Conservation (phyloP, 345 rosid species). For the Ceriops zippeliana region DNA sequence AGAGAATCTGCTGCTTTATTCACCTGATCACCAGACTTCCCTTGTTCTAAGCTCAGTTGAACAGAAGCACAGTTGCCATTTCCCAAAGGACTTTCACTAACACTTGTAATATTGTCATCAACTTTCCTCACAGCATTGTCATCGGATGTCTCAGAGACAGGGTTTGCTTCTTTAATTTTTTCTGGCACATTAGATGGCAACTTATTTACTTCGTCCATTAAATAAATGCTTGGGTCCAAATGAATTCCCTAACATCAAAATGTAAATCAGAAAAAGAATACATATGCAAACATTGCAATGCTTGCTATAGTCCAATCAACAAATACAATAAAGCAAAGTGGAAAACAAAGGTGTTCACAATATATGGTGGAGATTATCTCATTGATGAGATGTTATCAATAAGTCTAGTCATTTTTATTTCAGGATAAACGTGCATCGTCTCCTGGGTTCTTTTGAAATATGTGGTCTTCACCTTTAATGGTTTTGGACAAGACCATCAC, state of each 20-base stretch:
- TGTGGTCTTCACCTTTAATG: no score
- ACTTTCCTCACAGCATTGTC: conserved; percentile 24
- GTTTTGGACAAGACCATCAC: background rate
- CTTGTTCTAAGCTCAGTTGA: conserved; percentile 24
- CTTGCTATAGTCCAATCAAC: background rate
- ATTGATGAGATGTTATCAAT: no score
- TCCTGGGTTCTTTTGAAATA: no score
- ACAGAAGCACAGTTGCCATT: conserved; percentile 15
- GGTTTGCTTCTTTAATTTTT: conserved; percentile 31
- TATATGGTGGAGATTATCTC: background rate
- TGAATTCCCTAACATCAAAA: conserved; percentile 70
- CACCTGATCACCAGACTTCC: conserved; percentile 26
- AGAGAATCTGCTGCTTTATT: conserved; percentile 35
- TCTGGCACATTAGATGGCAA: conserved; percentile 39
- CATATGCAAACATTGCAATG: background rate
- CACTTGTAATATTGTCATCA: conserved; percentile 30
- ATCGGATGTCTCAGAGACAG: conserved; percentile 28
- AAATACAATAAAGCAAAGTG: background rate
- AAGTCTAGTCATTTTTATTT: no score
- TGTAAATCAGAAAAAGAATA: conserved; percentile 8
- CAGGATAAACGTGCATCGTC: no score
- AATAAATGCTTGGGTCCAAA: conserved; percentile 96
- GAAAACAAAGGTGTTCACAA: background rate
- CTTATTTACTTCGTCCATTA: conserved; percentile 87
- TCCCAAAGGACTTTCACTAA: conserved; percentile 31